Evolutionary conservation across 1,284 basidiomycete species (phyloP).

Genomic region (Heterobasidion annosum): DNA sequence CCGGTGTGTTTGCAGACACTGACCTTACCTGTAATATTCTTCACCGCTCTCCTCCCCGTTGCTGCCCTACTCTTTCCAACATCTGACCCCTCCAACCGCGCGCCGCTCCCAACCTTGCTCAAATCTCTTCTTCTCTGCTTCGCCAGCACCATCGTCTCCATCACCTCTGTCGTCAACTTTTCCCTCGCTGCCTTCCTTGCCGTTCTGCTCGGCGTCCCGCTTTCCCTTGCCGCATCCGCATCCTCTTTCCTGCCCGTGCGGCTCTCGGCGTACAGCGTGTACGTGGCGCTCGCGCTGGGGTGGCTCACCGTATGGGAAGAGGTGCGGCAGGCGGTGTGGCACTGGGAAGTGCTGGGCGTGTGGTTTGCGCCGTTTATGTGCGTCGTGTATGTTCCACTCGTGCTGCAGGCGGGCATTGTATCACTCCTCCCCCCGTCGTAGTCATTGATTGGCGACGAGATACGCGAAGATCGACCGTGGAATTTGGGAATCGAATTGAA

Average conservation of each 20-base stretch:
- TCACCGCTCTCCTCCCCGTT: conserved; percentile 16
- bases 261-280: conserved; percentile 31
- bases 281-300: conserved; percentile 41
- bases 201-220: conserved; percentile 49
- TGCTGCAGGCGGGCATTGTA: conserved; percentile 58
- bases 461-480: background rate
- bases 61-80: background rate
- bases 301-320: conserved; percentile 45
- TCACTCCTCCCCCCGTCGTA: conserved; percentile 27
- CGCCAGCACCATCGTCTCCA: conserved; percentile 76
- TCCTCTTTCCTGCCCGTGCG: conserved; percentile 17
- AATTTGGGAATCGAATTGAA: no score
- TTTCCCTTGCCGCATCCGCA: conserved; percentile 35
- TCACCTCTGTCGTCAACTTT: conserved; percentile 84
- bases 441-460: background rate
- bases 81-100: conserved; percentile 12
- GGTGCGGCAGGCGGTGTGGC: conserved; percentile 42
- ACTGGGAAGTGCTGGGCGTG: conserved; percentile 63
- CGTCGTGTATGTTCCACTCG: conserved; percentile 59
- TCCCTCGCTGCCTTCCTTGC: conserved; percentile 72
- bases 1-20: background rate
- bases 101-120: conserved; percentile 42
- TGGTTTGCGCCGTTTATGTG: conserved; percentile 75
- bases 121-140: conserved; percentile 69
- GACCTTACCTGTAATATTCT: background rate